Evolutionary conservation across 208 protist genomes (phyloP).

Genomic region (Trypanosoma theileri): DNA sequence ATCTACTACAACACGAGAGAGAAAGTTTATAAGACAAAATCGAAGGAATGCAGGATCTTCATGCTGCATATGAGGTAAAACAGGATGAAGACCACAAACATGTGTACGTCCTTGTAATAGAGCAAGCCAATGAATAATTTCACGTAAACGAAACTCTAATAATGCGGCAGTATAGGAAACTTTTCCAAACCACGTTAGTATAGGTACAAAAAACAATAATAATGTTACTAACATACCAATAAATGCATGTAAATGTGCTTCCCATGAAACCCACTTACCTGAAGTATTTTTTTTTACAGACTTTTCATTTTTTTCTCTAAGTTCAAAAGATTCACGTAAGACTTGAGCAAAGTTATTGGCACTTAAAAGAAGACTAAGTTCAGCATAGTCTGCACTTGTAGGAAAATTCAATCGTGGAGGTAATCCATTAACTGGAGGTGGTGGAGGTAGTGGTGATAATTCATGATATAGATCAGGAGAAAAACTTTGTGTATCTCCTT

Average conservation of each 20-base stretch:
- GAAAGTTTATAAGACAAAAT: slow-evolving; percentile 64
- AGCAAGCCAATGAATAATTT: slow-evolving; percentile 65
- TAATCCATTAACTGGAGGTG: slow-evolving; percentile 28
- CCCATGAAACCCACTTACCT: background rate
- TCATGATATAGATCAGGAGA: slow-evolving; percentile 1
- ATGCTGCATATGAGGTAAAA: slow-evolving; percentile 56
- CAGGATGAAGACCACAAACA: slow-evolving; percentile 78
- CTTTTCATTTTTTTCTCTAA: background rate
- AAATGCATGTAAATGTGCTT: slow-evolving; percentile 1
- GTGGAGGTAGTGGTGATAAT: background rate
- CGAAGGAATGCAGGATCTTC: slow-evolving; percentile 30
- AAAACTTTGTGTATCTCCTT: slow-evolving; percentile 9
- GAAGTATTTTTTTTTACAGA: background rate
- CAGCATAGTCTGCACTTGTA: slow-evolving; percentile 48
- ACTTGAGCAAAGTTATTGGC: slow-evolving; percentile 42
- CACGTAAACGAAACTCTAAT: slow-evolving; percentile 52
- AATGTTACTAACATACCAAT: slow-evolving; percentile 30
- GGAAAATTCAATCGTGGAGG: slow-evolving; percentile 80
- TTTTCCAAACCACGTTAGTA: slow-evolving; percentile 29
- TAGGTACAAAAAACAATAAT: slow-evolving; percentile 28
- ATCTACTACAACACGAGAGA: slow-evolving; percentile 66
- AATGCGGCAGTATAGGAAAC: slow-evolving; percentile 42
- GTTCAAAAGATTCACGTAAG: slow-evolving; percentile 41
- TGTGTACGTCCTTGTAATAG: slow-evolving; percentile 44
- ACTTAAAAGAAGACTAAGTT: slow-evolving; percentile 60